Evolutionary conservation across 805 yeast genomes (phyloP).

Genomic region (Metschnikowia kunwiensis): DNA sequence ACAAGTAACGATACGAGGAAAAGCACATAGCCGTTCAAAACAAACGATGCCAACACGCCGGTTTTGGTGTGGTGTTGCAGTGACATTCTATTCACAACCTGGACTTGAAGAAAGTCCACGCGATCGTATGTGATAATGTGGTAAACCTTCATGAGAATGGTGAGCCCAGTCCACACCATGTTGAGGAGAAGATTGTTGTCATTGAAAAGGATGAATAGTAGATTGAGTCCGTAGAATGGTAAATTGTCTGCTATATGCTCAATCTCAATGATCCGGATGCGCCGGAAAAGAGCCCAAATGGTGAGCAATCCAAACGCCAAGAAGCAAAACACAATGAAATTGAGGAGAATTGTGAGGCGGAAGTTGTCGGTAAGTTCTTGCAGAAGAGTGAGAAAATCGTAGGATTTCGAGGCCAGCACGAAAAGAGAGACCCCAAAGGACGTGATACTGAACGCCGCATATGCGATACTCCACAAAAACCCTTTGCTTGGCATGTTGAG

Average conservation of each 20-base stretch:
- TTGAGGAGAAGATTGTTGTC: conserved; percentile 57
- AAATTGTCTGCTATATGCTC: conserved; percentile 53
- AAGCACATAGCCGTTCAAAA: conserved; percentile 41
- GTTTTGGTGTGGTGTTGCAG: conserved; percentile 14
- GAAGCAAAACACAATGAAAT: conserved; percentile 17
- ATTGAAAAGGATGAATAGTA: conserved; percentile 62
- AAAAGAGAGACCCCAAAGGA: conserved; percentile 12
- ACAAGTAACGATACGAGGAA: conserved; percentile 44
- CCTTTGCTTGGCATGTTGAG: conserved; percentile 6
- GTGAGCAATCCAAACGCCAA: conserved; percentile 28
- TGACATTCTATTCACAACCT: conserved; percentile 25
- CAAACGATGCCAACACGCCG: conserved; percentile 31
- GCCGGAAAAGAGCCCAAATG: conserved; percentile 60
- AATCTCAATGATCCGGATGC: conserved; percentile 66
- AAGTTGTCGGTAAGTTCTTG: conserved; percentile 18
- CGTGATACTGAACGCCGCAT: conserved; percentile 15
- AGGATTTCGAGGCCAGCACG: conserved; percentile 13
- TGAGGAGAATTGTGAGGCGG: conserved; percentile 16
- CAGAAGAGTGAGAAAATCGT: conserved; percentile 16
- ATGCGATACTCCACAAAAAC: conserved; percentile 9
- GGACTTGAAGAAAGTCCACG: conserved; percentile 38
- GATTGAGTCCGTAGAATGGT: conserved; percentile 38
- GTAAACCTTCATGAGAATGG: conserved; percentile 52
- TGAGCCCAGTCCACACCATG: conserved; percentile 37
- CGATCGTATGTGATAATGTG: conserved; percentile 71